phyloP scores from a whole-genome alignment of 306 rosid species.

The Carpinus viminea region DNA sequence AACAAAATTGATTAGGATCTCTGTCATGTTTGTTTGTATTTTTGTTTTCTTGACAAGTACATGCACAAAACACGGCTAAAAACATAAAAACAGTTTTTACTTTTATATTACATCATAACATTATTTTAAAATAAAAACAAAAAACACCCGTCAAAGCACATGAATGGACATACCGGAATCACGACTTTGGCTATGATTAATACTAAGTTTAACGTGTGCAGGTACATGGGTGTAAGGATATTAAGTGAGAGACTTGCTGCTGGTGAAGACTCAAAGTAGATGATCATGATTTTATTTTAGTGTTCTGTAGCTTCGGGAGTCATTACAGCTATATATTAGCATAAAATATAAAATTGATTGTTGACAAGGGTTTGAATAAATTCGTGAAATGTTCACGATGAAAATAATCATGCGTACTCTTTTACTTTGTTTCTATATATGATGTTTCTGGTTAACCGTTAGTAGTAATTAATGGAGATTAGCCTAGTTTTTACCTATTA shows the following conservation, averaged over 20 bases:
- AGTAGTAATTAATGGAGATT: background rate
- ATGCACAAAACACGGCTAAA: too few species aligned
- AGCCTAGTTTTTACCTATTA: background rate
- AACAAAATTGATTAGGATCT: too few species aligned
- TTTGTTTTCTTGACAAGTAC: too few species aligned
- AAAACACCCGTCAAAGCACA: too few species aligned
- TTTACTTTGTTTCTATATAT: background rate
- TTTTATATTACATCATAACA: too few species aligned
- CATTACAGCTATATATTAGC: background rate
- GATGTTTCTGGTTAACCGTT: background rate
- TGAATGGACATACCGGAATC: too few species aligned
- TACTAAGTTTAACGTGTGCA: slow-evolving; percentile 25
- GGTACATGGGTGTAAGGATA: slow-evolving; percentile 78
- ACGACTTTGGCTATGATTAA: too few species aligned
- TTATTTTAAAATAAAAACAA: too few species aligned
- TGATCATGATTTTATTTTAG: background rate
- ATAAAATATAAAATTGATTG: background rate
- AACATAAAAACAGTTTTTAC: too few species aligned
- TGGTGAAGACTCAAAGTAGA: background rate
- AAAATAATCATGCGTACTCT: too few species aligned
- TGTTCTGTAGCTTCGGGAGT: background rate
- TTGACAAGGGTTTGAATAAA: background rate
- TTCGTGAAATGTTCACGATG: background rate
- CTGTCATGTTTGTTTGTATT: too few species aligned
- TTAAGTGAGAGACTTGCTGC: slow-evolving; percentile 46